Conservation (phyloP, 2,329 filamentous ascomycete species). For the Davidsoniella eucalypti region DNA sequence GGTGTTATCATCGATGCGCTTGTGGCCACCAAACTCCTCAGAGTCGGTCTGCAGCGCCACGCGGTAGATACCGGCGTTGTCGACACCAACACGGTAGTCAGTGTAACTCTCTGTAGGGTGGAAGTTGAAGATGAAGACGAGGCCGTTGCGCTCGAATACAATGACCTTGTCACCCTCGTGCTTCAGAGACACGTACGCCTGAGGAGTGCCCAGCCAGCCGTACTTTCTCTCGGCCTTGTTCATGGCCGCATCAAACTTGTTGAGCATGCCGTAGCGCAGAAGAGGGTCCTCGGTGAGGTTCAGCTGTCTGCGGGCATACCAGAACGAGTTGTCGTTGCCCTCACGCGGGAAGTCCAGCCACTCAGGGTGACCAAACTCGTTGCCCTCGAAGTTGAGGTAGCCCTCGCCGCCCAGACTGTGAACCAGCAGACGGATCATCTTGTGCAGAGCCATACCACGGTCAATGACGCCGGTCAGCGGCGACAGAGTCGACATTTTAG, state of each 20-base stretch:
- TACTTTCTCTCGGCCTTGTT: conserved; percentile 75
- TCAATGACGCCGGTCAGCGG: conserved; percentile 80
- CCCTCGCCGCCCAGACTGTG: conserved; percentile 86
- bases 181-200: conserved; percentile 89
- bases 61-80: conserved; percentile 68
- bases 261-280: conserved; percentile 78
- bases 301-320: conserved; percentile 83
- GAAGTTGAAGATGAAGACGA: conserved; percentile 96
- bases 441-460: conserved; percentile 82
- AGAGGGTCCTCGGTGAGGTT: conserved; percentile 78
- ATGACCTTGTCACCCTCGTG: conserved; percentile 88
- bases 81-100: conserved; percentile 84
- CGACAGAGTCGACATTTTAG: conserved; percentile 79
- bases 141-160: conserved; percentile 80
- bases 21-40: conserved; percentile 61
- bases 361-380: conserved; percentile 96
- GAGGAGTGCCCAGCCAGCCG: conserved; percentile 71
- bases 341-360: conserved; percentile 97
- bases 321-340: conserved; percentile 85
- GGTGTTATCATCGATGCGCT: conserved; percentile 60
- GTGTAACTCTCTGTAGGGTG: conserved; percentile 69
- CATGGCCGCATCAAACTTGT: conserved; percentile 88
- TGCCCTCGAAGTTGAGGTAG: conserved; percentile 96
- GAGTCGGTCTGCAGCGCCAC: conserved; percentile 73
- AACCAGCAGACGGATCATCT: conserved; percentile 90